Evolutionary conservation across 257 asterid species (phyloP), one percentile per base, ranked within the genome.

Genomic region (Penstemon eatonii): DNA sequence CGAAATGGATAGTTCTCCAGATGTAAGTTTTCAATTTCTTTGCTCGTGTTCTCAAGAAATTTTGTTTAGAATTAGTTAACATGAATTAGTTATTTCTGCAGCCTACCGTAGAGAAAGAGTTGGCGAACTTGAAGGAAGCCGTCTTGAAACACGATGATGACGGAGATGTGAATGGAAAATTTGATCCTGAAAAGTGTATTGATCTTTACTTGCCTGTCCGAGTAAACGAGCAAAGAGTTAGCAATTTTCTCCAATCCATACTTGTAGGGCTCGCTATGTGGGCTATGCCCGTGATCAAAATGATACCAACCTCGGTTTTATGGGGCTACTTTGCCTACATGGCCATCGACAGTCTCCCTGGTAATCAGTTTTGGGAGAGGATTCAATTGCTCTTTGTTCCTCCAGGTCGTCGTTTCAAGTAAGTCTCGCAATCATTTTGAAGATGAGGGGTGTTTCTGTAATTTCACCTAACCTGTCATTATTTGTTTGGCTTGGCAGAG

Each of bases 251-350:
- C 38, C 99, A 94, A 56, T 94, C 99, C 66, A 8, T 91, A 52
- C 89, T 94, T 0, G 95, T 94, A 53, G 99, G 96, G 38, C 58
- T 86, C 5, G 73, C 89, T 6, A 76, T 89, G n/a, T 84, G 90
- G 62, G 86, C 80, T 8, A 80, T 89, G 78, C 99, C 97, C 8
- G 77, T 90, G 62, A 84, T 94, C 60, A 87, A 70, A 78, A 79
- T 64, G 95, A 91, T 91, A 59, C 99, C 99, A 6, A 89, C 96
- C 59, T 94, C 99, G 0, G 97, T 91, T 65, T 82, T 91, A 63
- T 91, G 97, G 99, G 97, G 99, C 44, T 94, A 91, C 81, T 94
- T 94, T 43, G 99, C 99, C 39, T 94, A 94, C 86, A 94, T 94
- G 99, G 97, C 99, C 44, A 85, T 87, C 4, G 99, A 94, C 60